Base-by-base conservation (phyloP, 192 early-diverging fungal genomes). In the Diversispora epigaea region DNA sequence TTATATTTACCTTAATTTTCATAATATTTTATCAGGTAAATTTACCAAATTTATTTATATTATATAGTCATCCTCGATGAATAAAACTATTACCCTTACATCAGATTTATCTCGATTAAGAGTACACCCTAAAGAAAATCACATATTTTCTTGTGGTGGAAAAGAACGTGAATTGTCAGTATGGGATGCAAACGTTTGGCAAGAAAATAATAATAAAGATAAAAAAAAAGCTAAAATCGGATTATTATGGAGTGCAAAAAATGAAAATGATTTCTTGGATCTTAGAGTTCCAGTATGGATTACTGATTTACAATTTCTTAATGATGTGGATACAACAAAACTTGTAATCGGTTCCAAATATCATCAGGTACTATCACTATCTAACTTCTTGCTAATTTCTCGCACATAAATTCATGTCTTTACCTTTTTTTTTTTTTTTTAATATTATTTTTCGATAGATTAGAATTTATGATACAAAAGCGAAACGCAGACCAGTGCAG, bases 281-380 rank as follows among this genome's bases (percentile, higher is more conserved):
- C 73, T 98, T 57, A 87, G 92, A 21, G 89, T 93, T 49, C 93
- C 93, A 6, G 89, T 98, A 14, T 96, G 95, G 92, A 89, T 95
- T 65, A 94, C 93, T 2, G 91, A 95, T 77, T 71, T 96, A 41
- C 84, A 87, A 78, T 97, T 93, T 77, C 57, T 92, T 41, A 82
- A 71, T 77, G 84, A 86, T 63, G 78, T 78, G n/a, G 85, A 88
- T 41, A 75, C 74, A 3, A 83, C 84, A 6, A 68, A 81, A 21
- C 62, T 98, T 40, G 90, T 87, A 21, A 85, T 89, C 21, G 87
- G 86, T 9, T 94, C 96, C 0, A 87, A 90, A 57, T 78, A 91
- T 78, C 82, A 86, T 68, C 90, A 92, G 73, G 85, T 83, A 86
- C 47, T 9, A 60, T 32, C n/a, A n/a, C n/a, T n/a, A n/a, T 11